These are phyloP conservation scores for Cucurbita pepo DNA, from an alignment of 306 rosid genomes.

Conservation along the genomic window DNA sequence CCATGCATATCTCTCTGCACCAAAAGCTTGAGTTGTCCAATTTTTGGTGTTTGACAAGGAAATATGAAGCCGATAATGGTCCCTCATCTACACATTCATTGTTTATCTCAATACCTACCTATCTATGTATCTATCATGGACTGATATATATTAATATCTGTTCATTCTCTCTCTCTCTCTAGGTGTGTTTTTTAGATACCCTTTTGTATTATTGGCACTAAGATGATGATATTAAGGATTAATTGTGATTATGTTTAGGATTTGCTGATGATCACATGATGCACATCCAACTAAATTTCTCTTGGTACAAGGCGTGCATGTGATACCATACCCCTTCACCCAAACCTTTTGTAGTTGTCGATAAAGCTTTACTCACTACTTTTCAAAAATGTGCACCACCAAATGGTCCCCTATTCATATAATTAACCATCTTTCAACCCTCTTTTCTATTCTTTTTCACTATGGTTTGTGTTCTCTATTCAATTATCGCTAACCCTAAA, in stretches of 20 bases:
- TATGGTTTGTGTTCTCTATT: background rate
- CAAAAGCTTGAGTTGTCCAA: slow-evolving; percentile 63
- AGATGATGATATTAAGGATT: background rate
- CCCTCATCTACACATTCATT: slow-evolving; percentile 38
- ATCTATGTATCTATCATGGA: slow-evolving; percentile 20
- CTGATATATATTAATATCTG: background rate
- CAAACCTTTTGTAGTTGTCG: slow-evolving; percentile 55
- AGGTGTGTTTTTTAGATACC: background rate
- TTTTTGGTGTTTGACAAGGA: slow-evolving; percentile 13
- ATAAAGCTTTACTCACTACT: slow-evolving; percentile 67
- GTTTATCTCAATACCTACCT: slow-evolving; percentile 18
- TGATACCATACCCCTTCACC: slow-evolving; percentile 25
- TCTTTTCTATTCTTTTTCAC: background rate
- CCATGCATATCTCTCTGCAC: slow-evolving; percentile 57
- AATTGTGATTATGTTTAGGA: background rate
- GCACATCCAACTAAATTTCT: slow-evolving; percentile 5
- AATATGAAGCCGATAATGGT: slow-evolving; percentile 21
- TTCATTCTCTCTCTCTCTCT: background rate
- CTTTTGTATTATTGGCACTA: background rate
- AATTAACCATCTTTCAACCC: background rate
- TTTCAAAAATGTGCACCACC: slow-evolving; percentile 27
- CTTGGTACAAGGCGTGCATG: slow-evolving; percentile 35
- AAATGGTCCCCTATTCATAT: slow-evolving; percentile 20
- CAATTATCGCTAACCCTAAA: background rate
- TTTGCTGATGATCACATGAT: background rate